Evolutionary conservation across 805 yeast species (phyloP), one percentile per base, ranked within the genome.

Genomic region (Danielia reshetovae): DNA sequence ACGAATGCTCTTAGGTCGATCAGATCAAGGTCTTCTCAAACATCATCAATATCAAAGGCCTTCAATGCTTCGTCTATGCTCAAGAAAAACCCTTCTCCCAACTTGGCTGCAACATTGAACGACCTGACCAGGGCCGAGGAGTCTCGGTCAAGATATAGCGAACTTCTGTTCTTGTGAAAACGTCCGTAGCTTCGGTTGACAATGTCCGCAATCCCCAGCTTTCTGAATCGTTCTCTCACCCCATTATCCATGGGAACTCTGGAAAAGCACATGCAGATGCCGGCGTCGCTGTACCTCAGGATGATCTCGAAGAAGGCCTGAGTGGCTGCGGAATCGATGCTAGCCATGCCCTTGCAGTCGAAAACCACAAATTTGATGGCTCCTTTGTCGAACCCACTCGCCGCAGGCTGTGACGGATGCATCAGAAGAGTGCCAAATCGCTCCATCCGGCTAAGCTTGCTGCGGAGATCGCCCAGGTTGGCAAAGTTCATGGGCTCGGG

Each of bases 401-500:
- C 46, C 18, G 70, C 59, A 24, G 83, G 84, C 16, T 74, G 74
- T 1, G 87, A 85, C 0, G 96, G 96, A 51, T 88, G 96, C 11
- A 74, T 74, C 31, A 68, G 71, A 16, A 79, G 68, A 0, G 94
- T 78, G 0, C 95, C 94, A 49, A 84, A 85, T 35, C 74, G 61
- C 52, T 88, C 96, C 18, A 88, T 62, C 28, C 96, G 65, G 27
- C 70, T 64, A 38, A 88, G 62, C 24, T 90, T 66, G 37, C 74
- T 67, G 41, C 81, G 77, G 41, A 88, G 64, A 47, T 85, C 94
- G 18, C 82, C 82, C 6, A 89, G 73, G 55, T 89, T 88, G 25
- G 95, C 86, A 58, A 88, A 88, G 4, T 89, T 85, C 40, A 88
- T 65, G 1, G 96, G 95, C 52, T 88, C 96, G 0, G 96, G 88